phyloP scores from a whole-genome alignment of 306 rosid genomes.

The Phaseolus lunatus region DNA sequence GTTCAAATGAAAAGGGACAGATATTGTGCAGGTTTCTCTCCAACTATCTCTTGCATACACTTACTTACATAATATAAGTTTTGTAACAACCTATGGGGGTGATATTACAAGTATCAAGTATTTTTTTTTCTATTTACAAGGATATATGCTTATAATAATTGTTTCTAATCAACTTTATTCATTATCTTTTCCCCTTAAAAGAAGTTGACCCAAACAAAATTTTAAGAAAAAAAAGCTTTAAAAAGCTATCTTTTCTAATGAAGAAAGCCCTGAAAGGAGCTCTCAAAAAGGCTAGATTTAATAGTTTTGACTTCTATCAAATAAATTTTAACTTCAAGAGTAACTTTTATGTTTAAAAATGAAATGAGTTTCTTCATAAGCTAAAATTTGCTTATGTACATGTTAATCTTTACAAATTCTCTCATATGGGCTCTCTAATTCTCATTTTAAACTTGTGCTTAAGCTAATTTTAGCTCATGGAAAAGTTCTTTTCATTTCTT shows the following conservation, averaged over 20 bases:
- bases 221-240: neutral
- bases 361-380: too few relatives aligned
- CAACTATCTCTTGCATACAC: conserved; percentile 36
- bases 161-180: neutral
- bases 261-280: neutral
- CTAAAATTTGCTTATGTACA: too few relatives aligned
- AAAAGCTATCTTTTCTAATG: neutral
- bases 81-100: neutral
- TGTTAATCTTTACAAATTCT: too few relatives aligned
- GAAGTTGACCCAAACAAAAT: neutral
- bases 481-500: too few relatives aligned
- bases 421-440: too few relatives aligned
- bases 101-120: neutral
- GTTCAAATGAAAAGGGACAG: conserved; percentile 84
- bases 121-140: neutral
- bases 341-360: neutral
- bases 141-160: neutral
- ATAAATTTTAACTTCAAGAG: neutral
- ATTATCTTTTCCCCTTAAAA: neutral
- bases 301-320: neutral
- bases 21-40: conserved; percentile 86
- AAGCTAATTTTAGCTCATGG: too few relatives aligned
- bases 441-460: too few relatives aligned
- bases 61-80: neutral
- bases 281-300: neutral